phyloP scores from a whole-genome alignment of 2,329 filamentous ascomycete species.

The Aspergillus intermedius region DNA sequence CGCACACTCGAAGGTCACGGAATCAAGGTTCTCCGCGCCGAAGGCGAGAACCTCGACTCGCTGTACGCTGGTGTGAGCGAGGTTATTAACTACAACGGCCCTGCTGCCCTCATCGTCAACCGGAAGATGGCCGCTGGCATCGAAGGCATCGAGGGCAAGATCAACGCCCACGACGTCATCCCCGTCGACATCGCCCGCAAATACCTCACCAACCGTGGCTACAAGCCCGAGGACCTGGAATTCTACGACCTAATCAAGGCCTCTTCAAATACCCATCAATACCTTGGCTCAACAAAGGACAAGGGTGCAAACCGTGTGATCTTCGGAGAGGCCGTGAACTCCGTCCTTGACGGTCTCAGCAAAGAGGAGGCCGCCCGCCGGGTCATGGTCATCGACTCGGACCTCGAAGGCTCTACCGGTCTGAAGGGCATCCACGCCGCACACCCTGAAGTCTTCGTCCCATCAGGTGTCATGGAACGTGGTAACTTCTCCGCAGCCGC shows the following conservation, averaged over 20 bases:
- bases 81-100: constrained; percentile 27
- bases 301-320: constrained; percentile 33
- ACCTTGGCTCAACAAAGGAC: constrained; percentile 29
- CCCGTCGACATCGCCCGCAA: constrained; percentile 31
- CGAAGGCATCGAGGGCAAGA: constrained; percentile 29
- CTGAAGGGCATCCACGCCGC: constrained; percentile 31
- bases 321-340: constrained; percentile 35
- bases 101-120: constrained; percentile 25
- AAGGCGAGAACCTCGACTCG: constrained; percentile 33
- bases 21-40: constrained; percentile 28
- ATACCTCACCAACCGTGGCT: constrained; percentile 33
- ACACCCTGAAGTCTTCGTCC: constrained; percentile 34
- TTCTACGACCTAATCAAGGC: constrained; percentile 32
- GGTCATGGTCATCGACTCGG: constrained; percentile 37
- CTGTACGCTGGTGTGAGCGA: constrained; percentile 28
- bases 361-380: constrained; percentile 31
- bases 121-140: constrained; percentile 35
- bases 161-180: constrained; percentile 34
- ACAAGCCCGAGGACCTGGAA: constrained; percentile 25
- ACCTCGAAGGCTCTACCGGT: constrained; percentile 36
- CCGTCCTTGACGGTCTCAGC: constrained; percentile 29
- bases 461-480: constrained; percentile 36
- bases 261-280: constrained; percentile 25
- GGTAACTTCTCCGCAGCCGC: constrained; percentile 37
- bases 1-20: constrained; percentile 32